Percentiles rank a stretch among this genome's conserved stretches.
These are phyloP conservation scores for Colletotrichum scovillei DNA, from an alignment of 2,329 filamentous ascomycete genomes.

Conservation along the genomic window DNA sequence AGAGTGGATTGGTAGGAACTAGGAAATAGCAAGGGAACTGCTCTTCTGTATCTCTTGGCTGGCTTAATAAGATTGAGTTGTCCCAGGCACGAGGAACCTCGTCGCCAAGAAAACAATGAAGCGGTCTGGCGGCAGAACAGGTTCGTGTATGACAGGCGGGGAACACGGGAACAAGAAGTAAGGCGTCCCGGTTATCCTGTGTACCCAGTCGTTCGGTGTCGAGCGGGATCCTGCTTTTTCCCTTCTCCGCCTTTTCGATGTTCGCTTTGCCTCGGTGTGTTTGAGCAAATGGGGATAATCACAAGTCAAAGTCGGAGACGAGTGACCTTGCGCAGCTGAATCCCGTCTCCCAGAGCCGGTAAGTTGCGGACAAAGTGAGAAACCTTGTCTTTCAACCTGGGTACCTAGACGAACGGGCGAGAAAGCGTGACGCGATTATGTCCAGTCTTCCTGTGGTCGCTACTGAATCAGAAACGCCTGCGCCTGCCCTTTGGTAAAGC, in stretches of 20 bases:
- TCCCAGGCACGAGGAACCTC: background rate
- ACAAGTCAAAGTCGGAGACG: no score
- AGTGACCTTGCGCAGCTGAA: slow-evolving; percentile 12
- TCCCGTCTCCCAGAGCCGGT: background rate
- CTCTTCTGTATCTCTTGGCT: background rate
- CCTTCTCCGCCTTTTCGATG: background rate
- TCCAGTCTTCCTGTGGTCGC: background rate
- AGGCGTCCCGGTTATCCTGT: background rate
- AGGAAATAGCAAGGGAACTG: background rate
- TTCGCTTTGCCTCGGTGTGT: background rate
- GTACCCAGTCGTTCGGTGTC: background rate
- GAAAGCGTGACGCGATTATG: background rate
- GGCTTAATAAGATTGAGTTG: background rate
- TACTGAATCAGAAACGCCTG: slow-evolving; percentile 9
- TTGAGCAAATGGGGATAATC: background rate
- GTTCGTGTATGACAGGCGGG: background rate
- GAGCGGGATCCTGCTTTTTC: background rate
- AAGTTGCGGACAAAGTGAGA: background rate
- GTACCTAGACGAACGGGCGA: no score
- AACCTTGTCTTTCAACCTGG: background rate
- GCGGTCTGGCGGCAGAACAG: background rate
- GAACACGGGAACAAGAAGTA: background rate
- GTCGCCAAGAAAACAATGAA: slow-evolving; percentile 2
- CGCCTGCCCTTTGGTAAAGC: background rate
- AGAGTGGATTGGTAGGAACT: background rate